Evolutionary conservation across 1,139 yeast genomes (phyloP).

Genomic region (Geotrichum fermentans): DNA sequence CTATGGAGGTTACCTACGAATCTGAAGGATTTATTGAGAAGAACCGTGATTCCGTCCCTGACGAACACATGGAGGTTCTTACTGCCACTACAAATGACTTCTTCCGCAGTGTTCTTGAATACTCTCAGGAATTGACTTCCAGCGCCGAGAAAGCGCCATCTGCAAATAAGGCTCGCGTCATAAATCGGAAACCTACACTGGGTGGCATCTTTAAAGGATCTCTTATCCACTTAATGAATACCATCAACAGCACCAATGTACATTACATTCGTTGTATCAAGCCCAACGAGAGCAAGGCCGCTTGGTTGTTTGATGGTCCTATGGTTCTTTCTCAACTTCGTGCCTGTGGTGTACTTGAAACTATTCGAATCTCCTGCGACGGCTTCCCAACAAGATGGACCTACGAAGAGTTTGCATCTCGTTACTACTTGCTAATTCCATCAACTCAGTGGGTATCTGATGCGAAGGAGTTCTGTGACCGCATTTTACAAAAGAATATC

Average conservation of each 20-base stretch:
- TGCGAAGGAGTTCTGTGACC: slow-evolving; percentile 60
- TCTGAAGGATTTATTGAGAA: slow-evolving; percentile 94
- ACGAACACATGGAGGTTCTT: slow-evolving; percentile 85
- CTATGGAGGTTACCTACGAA: slow-evolving; percentile 88
- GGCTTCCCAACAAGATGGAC: slow-evolving; percentile 98
- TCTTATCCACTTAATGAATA: slow-evolving; percentile 84
- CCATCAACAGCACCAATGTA: slow-evolving; percentile 89
- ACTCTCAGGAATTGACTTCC: slow-evolving; percentile 58
- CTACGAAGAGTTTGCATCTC: slow-evolving; percentile 84
- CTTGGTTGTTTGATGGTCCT: slow-evolving; percentile 93
- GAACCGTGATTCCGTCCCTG: slow-evolving; percentile 95
- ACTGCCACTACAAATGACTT: slow-evolving; percentile 62
- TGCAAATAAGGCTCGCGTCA: slow-evolving; percentile 34
- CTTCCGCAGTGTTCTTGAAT: slow-evolving; percentile 57
- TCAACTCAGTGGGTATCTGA: slow-evolving; percentile 63
- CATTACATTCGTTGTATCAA: slow-evolving; percentile 97
- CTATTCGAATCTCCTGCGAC: slow-evolving; percentile 93
- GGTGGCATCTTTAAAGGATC: slow-evolving; percentile 94
- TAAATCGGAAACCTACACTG: slow-evolving; percentile 80
- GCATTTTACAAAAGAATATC: slow-evolving; percentile 59
- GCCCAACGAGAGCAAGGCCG: slow-evolving; percentile 88
- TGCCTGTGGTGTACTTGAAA: slow-evolving; percentile 99
- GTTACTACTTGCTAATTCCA: slow-evolving; percentile 78
- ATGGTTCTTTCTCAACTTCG: slow-evolving; percentile 94
- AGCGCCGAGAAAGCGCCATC: slow-evolving; percentile 41